Evolutionary conservation across 2,329 filamentous ascomycete species (phyloP).

Genomic region (Apiospora kogelbergensis): DNA sequence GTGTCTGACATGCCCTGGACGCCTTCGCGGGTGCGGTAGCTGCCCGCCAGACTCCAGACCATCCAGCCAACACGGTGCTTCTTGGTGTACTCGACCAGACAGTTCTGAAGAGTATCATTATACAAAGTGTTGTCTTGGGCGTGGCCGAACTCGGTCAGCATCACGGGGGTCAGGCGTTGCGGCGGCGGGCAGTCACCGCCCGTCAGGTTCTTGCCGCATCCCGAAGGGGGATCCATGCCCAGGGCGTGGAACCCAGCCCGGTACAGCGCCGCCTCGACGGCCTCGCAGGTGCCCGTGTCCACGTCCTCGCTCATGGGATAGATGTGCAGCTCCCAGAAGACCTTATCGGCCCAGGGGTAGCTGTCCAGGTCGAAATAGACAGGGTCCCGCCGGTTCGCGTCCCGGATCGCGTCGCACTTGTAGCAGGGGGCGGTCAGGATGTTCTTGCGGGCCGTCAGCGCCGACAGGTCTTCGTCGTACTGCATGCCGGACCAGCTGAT

Average conservation of each 20-base stretch:
- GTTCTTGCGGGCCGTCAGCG: slow-evolving; percentile 40
- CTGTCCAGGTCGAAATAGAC: slow-evolving; percentile 44
- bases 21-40: slow-evolving; percentile 45
- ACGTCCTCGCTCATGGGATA: slow-evolving; percentile 42
- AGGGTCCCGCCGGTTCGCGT: slow-evolving; percentile 42
- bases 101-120: slow-evolving; percentile 45
- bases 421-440: slow-evolving; percentile 42
- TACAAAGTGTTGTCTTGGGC: slow-evolving; percentile 40
- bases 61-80: slow-evolving; percentile 47
- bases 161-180: slow-evolving; percentile 43
- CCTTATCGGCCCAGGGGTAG: slow-evolving; percentile 47
- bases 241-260: slow-evolving; percentile 50
- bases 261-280: slow-evolving; percentile 49
- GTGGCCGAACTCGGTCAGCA: slow-evolving; percentile 49
- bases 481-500: slow-evolving; percentile 51
- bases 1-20: slow-evolving; percentile 45
- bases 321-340: slow-evolving; percentile 47
- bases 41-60: slow-evolving; percentile 49
- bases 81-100: slow-evolving; percentile 43
- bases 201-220: slow-evolving; percentile 36
- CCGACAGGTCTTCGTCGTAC: slow-evolving; percentile 46
- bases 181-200: slow-evolving; percentile 32
- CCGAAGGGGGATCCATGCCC: slow-evolving; percentile 39
- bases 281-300: slow-evolving; percentile 45
- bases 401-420: slow-evolving; percentile 39